Conservation (phyloP, 306 rosid genomes). For the Oxytropis ochrocephala region DNA sequence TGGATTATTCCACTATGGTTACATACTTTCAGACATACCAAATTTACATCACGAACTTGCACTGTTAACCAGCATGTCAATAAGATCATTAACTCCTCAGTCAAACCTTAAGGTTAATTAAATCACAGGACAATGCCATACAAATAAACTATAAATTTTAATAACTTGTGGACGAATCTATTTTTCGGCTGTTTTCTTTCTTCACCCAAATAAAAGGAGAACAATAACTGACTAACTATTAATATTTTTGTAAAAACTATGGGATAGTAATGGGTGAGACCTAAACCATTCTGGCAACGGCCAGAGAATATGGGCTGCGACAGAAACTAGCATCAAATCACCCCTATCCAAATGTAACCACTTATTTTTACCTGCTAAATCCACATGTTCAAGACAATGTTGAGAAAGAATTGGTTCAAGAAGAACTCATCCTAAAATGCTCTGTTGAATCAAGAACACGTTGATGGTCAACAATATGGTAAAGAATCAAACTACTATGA, state of each 20-base stretch:
- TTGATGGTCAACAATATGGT: background rate
- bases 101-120: background rate
- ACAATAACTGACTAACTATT: background rate
- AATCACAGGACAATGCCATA: background rate
- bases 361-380: background rate
- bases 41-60: background rate
- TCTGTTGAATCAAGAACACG: background rate
- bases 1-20: background rate
- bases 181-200: background rate
- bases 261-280: background rate
- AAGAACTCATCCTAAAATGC: background rate
- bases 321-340: background rate
- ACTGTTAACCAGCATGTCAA: constrained; percentile 2
- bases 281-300: background rate
- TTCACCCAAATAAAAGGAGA: background rate
- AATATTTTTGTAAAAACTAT: background rate
- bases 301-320: background rate
- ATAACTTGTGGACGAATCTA: background rate
- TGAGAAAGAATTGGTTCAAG: background rate
- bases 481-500: background rate
- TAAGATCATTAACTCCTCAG: background rate
- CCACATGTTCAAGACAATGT: constrained; percentile 3
- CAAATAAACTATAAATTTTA: background rate
- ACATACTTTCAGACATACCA: background rate
- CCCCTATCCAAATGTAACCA: background rate